These are phyloP conservation scores for Paecilomyces sp. DNA, from an alignment of 2,329 filamentous ascomycete genomes.

Conservation along the genomic window DNA sequence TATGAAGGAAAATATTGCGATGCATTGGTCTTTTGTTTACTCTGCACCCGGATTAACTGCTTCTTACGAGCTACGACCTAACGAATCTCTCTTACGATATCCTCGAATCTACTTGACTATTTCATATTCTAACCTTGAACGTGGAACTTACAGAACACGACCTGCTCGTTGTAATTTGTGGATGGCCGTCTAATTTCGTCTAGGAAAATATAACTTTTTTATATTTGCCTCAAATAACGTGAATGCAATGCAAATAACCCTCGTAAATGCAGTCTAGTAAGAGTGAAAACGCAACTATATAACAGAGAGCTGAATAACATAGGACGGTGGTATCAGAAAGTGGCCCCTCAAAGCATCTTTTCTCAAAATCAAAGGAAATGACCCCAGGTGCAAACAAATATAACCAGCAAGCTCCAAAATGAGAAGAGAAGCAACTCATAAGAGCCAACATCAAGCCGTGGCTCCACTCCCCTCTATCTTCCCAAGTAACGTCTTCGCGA, in stretches of 20 bases:
- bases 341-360: neutral
- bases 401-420: neutral
- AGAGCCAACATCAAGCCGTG: neutral
- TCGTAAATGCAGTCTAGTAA: neutral
- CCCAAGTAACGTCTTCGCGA: conserved; percentile 29
- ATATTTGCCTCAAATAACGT: neutral
- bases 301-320: neutral
- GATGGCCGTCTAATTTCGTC: neutral
- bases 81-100: neutral
- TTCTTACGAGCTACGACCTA: neutral
- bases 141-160: neutral
- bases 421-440: neutral
- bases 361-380: neutral
- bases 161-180: neutral
- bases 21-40: neutral
- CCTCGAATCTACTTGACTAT: neutral
- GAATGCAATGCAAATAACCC: neutral
- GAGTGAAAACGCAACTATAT: neutral
- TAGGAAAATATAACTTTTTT: neutral
- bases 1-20: neutral
- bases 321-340: neutral
- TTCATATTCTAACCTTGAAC: neutral
- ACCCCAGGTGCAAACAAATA: neutral
- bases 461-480: conserved; percentile 7
- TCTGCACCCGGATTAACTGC: neutral